These are phyloP conservation scores for Verticillium zaregamsianum DNA, from an alignment of 2,329 filamentous ascomycete genomes.

Conservation along the genomic window DNA sequence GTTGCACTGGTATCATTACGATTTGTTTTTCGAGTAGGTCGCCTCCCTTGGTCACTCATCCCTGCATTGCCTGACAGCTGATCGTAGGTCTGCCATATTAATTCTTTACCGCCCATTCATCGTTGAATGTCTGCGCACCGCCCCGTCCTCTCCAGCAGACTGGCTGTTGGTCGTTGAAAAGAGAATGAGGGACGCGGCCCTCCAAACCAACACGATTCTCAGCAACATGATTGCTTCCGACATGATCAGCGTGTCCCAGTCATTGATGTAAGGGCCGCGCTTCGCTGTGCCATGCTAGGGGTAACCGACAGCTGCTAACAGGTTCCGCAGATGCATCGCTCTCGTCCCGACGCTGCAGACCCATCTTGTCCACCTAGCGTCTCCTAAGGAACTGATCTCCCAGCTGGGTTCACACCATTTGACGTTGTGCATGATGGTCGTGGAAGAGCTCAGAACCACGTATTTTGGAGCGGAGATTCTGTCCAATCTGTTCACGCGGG, in stretches of 20 bases:
- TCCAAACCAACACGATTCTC: slow-evolving; percentile 3
- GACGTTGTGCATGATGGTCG: background rate
- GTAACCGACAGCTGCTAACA: background rate
- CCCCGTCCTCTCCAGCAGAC: no score
- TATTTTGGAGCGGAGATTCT: background rate
- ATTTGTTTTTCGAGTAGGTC: slow-evolving; percentile 7
- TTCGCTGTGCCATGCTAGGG: background rate
- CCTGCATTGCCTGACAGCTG: background rate
- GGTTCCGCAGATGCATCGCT: slow-evolving; percentile 2
- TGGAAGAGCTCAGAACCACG: background rate
- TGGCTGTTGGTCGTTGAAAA: background rate
- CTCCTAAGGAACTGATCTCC: background rate
- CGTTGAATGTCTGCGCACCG: slow-evolving; percentile 6
- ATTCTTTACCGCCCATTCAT: slow-evolving; percentile 9
- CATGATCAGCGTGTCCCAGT: slow-evolving; percentile 5
- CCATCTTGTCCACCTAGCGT: slow-evolving; percentile 8
- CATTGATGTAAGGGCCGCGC: background rate
- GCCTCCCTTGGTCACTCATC: background rate
- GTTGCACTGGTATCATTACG: slow-evolving; percentile 7
- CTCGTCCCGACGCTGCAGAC: slow-evolving; percentile 9
- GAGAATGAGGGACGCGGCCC: slow-evolving; percentile 7
- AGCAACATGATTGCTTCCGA: slow-evolving; percentile 9
- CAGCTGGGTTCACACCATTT: background rate
- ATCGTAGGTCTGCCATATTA: slow-evolving; percentile 3
- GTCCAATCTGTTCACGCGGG: background rate